Evolutionary conservation across 805 yeast genomes (phyloP).

Genomic region (Starmera caribaea): DNA sequence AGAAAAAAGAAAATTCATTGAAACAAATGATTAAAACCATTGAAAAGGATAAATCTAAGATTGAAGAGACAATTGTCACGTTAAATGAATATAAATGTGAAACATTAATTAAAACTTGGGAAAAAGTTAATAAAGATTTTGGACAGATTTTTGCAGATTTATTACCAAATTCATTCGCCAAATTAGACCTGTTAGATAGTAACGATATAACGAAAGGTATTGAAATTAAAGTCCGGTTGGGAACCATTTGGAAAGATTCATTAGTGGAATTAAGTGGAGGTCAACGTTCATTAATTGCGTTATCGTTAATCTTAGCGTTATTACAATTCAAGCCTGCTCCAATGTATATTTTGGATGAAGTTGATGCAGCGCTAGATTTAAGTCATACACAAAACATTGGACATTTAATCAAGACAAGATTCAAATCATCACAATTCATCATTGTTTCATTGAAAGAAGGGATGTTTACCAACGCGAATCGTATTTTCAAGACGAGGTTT

Average conservation of each 20-base stretch:
- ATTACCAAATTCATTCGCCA: slow-evolving; percentile 84
- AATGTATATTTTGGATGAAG: slow-evolving; percentile 95
- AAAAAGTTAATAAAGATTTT: slow-evolving; percentile 79
- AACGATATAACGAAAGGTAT: slow-evolving; percentile 82
- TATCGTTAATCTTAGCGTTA: slow-evolving; percentile 85
- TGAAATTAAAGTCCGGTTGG: slow-evolving; percentile 82
- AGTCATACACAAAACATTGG: slow-evolving; percentile 98
- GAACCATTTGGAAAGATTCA: slow-evolving; percentile 92
- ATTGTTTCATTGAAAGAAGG: slow-evolving; percentile 97
- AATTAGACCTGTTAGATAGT: slow-evolving; percentile 73
- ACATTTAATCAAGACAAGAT: slow-evolving; percentile 87
- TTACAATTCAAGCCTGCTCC: slow-evolving; percentile 97
- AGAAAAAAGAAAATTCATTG: slow-evolving; percentile 72
- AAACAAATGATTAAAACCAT: slow-evolving; percentile 77
- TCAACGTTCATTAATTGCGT: slow-evolving; percentile 87
- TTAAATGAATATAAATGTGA: slow-evolving; percentile 79
- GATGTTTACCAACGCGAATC: slow-evolving; percentile 94
- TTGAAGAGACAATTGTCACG: slow-evolving; percentile 76
- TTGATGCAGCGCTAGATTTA: slow-evolving; percentile 95
- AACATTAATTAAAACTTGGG: slow-evolving; percentile 76
- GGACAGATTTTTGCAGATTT: slow-evolving; percentile 85
- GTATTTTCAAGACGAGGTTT: slow-evolving; percentile 86
- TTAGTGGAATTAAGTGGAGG: slow-evolving; percentile 95
- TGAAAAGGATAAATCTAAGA: slow-evolving; percentile 81
- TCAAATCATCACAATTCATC: slow-evolving; percentile 92